Base-by-base conservation (phyloP, 176 grass and related monocot species). In the Rhynchospora tenuis region DNA sequence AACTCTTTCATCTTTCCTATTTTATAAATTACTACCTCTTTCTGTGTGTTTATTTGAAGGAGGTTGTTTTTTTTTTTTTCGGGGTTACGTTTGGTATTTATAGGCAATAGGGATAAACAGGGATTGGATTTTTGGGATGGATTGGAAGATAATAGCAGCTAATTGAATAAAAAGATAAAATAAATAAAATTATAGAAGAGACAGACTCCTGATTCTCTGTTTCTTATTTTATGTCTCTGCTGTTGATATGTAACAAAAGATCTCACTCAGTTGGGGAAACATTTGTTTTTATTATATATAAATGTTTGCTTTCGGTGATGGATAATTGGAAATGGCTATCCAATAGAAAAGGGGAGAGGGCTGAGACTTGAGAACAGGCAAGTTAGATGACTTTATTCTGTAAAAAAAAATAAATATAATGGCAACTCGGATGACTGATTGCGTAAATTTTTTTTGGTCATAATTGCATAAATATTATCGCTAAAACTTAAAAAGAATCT, bases 1-100 rank as follows among this genome's bases (percentile, higher is more conserved):
- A 97, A 97, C 66, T 86, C 88, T 58, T 76, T 92, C 50, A 81
- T 67, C 5, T 81, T 4, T 61, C 88, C 31, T 83, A 87, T 9
- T 63, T 86, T 14, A 77, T 64, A 6, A 59, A 59, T 19, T 69
- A 19, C 19, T 2, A 63, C 38, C 7, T 74, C 70, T 74, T 6
- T 54, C 6, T 29, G 73, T 76, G 52, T 76, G 11, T 29, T 65
- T 11, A 67, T 7, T 48, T 75, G 23, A 22, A 54, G 23, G 47
- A 54, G 47, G 46, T 50, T 17, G 5, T 50, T 47, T 13, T 73
- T 42, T 50, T 70, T 23, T 15, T 9, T 50, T 73, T 4, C 48
- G 43, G 20, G 44, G 70, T 73, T 73, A 13, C 4, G 14, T 50
- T 48, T 48, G n/a, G 11, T 50, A n/a, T 70, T 73, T 73, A 73